phyloP scores from a whole-genome alignment of 176 grass and related monocot genomes.

The Stipa capillata region DNA sequence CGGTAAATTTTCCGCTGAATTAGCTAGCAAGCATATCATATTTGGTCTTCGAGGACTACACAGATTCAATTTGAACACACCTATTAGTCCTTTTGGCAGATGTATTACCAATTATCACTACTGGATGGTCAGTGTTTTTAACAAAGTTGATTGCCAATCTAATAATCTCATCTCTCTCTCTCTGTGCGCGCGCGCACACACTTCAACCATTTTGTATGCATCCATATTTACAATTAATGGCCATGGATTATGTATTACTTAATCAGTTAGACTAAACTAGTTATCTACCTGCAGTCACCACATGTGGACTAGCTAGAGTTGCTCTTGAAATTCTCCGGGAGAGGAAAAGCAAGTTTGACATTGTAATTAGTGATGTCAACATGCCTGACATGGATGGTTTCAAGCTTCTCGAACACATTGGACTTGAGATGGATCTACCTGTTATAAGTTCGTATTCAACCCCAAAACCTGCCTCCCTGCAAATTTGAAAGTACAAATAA shows the following conservation, averaged over 20 bases:
- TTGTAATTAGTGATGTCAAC: conserved; percentile 98
- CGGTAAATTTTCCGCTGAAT: neutral
- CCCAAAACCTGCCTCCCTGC: conserved; percentile 7
- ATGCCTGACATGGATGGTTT: conserved; percentile 99
- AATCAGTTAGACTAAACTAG: conserved; percentile 12
- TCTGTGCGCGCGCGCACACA: neutral
- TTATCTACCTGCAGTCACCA: conserved; percentile 58
- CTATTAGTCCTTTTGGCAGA: neutral
- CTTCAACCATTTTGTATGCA: neutral
- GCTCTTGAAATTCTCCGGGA: conserved; percentile 86
- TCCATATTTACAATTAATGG: conserved; percentile 15
- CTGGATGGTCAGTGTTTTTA: neutral
- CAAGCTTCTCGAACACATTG: conserved; percentile 97
- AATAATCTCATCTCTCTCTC: neutral
- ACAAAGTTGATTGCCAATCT: neutral
- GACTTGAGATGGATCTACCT: conserved; percentile 95
- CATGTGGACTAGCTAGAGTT: conserved; percentile 69
- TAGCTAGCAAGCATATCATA: neutral
- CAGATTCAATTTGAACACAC: neutral
- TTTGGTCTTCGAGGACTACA: neutral
- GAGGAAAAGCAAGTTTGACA: conserved; percentile 86
- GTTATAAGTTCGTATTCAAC: conserved; percentile 84
- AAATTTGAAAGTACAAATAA: conserved; percentile 19
- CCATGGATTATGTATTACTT: neutral
- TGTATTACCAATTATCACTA: neutral